Evolutionary conservation across 495 filamentous ascomycete species (phyloP), one percentile per base, ranked within the genome.

Genomic region (Podospora appendiculata): DNA sequence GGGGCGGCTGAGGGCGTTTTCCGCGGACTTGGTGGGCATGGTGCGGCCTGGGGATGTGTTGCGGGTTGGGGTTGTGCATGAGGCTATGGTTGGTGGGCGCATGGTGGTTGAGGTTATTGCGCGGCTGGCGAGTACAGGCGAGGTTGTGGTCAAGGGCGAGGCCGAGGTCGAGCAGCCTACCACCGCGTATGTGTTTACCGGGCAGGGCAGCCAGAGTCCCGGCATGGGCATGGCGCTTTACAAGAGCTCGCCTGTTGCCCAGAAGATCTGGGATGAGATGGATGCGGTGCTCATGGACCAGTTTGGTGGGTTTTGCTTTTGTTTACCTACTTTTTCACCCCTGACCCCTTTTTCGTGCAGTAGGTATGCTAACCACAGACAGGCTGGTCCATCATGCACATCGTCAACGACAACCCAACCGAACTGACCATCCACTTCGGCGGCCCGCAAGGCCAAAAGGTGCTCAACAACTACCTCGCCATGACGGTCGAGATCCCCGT

Each of bases 201-300:
- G 90, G 42, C 90, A 96, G 68, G 90, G 90, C 46, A 90, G 85
- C 35, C 90, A 96, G 65, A 89, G 94, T 66, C 89, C 94, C 65
- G 90, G 90, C 48, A 96, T 96, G 90, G 90, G 90, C 71, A 96
- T 96, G 90, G 89, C 94, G 65, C 79, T 95, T 33, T 96, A 96
- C 59, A 83, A 75, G 44, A 88, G 80, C 68, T 94, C 89, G 59
- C 75, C 83, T 8, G 90, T 95, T 19, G 90, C 90, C 35, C 85
- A 84, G 67, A 88, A 94, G 65, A 89, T 96, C 33, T 96, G 90
- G 90, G 89, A 95, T 64, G 79, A 88, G 38, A 90, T 89, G 16
- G 44, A 47, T 12, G 7, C 7, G 19, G 8, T 12, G 14, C 32
- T 32, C 4, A 12, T 7, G 14, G 10, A 32, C 18, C 18, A 9